Evolutionary conservation across 176 grass and related monocot species (phyloP).

Genomic region (Canna indica): DNA sequence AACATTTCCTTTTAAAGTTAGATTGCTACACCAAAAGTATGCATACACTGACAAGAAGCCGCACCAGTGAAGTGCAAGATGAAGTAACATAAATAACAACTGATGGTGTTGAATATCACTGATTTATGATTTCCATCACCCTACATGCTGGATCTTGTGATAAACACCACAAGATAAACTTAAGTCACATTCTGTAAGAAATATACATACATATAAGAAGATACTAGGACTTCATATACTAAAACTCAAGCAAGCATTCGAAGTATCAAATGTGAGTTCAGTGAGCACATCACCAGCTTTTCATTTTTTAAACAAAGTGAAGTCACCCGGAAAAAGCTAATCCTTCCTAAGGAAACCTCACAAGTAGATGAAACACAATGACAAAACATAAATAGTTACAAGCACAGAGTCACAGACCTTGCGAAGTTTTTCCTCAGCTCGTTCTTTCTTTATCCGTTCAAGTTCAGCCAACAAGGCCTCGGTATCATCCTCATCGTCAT

Average conservation of each 20-base stretch:
- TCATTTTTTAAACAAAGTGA: background rate
- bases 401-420: slow-evolving; percentile 37
- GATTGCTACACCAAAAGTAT: background rate
- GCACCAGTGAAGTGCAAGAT: background rate
- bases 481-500: slow-evolving; percentile 60
- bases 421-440: slow-evolving; percentile 67
- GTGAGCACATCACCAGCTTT: background rate
- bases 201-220: background rate
- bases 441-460: slow-evolving; percentile 91
- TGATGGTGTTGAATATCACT: no score
- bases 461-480: slow-evolving; percentile 86
- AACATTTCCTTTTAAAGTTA: background rate
- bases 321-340: background rate
- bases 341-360: background rate
- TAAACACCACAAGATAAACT: no score
- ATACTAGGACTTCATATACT: background rate
- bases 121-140: no score
- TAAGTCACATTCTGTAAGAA: no score
- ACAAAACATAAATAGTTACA: background rate
- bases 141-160: no score
- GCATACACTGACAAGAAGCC: background rate
- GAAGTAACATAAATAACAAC: background rate
- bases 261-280: background rate
- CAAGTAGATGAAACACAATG: background rate
- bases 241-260: background rate